Evolutionary conservation across 2,329 filamentous ascomycete genomes (phyloP), one percentile per base, ranked within the genome.

Genomic region (Rutstroemia sydowiana): DNA sequence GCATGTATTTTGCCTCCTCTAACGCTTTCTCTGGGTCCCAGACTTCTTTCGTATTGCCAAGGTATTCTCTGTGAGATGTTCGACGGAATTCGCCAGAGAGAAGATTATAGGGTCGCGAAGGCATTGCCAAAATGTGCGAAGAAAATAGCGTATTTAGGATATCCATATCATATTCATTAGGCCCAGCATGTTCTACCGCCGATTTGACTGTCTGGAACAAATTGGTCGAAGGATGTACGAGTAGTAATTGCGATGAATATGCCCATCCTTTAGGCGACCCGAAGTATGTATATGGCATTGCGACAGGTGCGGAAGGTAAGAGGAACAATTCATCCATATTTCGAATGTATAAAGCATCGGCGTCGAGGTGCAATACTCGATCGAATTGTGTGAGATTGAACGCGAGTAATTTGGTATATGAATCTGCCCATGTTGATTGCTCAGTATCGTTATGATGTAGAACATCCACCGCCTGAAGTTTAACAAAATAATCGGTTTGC

Each of bases 21-120:
- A 76, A 60, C 0, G 70, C 69, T 23, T 64, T 67, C 21, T 81
- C 73, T 0, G 78, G 70, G 59, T 81, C 74, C 78, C 79, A 83
- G 18, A 56, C 61, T 55, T 75, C 72, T 5, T 71, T 62, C 50
- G 69, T 70, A 40, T 49, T 43, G 1, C 75, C 76, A 3, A 82
- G 60, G 55, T 77, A 83, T 2, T 66, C 64, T 0, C 59, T 59
- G 58, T 83, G 79, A n/a, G 77, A 68, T 16, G 71, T 64, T 1
- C 60, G 62, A 2, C 78, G 72, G 59, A 82, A 81, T 61, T 82
- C 79, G 18, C 76, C 75, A 2, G 75, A 74, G 3, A 81, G 61
- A 14, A 83, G 67, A 6, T 74, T 73, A 59, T 79, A 82, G 5
- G 73, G 72, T 4, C 77, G 71, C 58, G 82, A 78, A 0, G 79